Evolutionary conservation across 257 asterid species (phyloP), one percentile per base, ranked within the genome.

Genomic region (Nicotiana obtusifolia): DNA sequence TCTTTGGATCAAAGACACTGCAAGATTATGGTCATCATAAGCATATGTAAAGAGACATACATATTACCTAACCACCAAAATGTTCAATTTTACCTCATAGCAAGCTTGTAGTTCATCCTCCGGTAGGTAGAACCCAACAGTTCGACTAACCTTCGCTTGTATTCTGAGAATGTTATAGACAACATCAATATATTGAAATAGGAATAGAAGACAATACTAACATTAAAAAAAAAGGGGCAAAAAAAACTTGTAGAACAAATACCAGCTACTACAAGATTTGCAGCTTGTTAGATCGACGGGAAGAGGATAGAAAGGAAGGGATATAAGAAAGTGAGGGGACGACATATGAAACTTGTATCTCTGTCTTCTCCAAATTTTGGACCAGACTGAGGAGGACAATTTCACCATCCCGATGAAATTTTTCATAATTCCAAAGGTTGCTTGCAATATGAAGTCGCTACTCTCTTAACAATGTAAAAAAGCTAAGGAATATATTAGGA

Each of bases 41-140:
- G 60, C 80, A 84, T 81, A 84, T 82, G 78, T 62, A 20, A 59
- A 71, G 68, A 82, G 59, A 52, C 17, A 78, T 65, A 76, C 73
- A 35, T 44, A 64, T 49, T 33, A 85, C 35, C 81, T 56, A 78
- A 78, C 76, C 80, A 64, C 59, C 62, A 62, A 76, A 71, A 80
- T 26, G 17, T 78, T 73, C 52, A 35, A 41, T 60, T 30, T 28
- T 81, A 92, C 99, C 98, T 91, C 98, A 96, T 89, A 20, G 98
- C 98, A 84, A 96, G 98, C 92, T 91, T 96, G 91, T 86, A 92
- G n/a, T 96, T 97, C 98, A 96, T 96, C 84, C 82, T 77, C 28
- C 89, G 89, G 84, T 92, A 96, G 84, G 86, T 73, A 64, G 88
- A 86, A 78, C 85, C 82, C 82, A 96, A 83, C 78, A 82, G 86